Conservation (phyloP, 108 stramenopile genomes). For the Asterionellopsis glacialis region DNA sequence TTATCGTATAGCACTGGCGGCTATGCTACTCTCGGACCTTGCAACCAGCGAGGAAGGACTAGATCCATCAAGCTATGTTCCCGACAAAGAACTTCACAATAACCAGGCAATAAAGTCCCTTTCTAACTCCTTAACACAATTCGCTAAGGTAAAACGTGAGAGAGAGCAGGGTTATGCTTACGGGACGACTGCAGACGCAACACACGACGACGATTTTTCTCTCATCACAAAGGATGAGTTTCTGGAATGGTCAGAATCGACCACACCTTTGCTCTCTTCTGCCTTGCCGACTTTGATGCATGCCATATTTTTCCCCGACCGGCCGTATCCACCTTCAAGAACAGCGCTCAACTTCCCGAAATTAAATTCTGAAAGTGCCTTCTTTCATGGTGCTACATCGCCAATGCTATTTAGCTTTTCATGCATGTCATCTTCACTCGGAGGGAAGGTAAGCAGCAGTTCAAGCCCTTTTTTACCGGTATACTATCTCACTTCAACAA, state of each 20-base stretch:
- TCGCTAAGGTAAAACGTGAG: background rate
- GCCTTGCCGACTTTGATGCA: conserved; percentile 64
- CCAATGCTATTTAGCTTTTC: conserved; percentile 50
- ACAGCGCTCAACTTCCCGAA: conserved; percentile 51
- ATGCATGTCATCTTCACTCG: conserved; percentile 43
- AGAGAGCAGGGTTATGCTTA: conserved; percentile 6
- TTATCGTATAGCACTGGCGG: conserved; percentile 3
- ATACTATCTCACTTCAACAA: conserved; percentile 16
- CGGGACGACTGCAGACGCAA: too few species aligned
- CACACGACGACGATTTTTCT: too few species aligned
- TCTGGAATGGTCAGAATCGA: conserved; percentile 64
- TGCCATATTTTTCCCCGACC: conserved; percentile 51
- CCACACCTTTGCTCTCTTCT: conserved; percentile 58
- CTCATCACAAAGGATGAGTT: conserved; percentile 49
- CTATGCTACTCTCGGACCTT: background rate
- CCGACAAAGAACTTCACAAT: background rate
- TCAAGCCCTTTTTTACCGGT: conserved; percentile 8
- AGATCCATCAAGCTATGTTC: background rate
- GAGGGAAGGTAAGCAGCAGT: conserved; percentile 33
- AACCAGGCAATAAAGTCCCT: background rate
- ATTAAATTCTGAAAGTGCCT: conserved; percentile 27
- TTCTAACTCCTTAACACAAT: background rate
- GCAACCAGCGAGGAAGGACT: background rate
- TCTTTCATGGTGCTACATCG: conserved; percentile 20
- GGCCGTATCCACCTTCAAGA: conserved; percentile 40